Percentiles rank a stretch among this genome's conserved stretches.
phyloP scores from a whole-genome alignment of 75 land plant genomes.

The Azolla pinnata region DNA sequence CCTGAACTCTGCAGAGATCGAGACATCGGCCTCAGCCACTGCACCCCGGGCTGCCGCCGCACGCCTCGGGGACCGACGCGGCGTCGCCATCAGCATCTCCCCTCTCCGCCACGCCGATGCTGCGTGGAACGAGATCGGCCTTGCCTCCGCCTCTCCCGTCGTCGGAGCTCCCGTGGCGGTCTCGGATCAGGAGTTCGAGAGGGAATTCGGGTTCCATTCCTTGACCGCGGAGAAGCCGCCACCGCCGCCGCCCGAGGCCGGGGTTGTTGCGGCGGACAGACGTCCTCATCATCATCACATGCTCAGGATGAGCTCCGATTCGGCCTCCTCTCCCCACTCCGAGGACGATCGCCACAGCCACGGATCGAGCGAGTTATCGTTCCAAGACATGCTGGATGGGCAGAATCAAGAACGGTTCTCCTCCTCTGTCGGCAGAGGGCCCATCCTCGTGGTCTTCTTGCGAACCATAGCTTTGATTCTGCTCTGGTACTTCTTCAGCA shows the following conservation, averaged over 20 bases:
- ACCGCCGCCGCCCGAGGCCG: too few relatives aligned
- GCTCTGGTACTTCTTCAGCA: constrained; percentile 88
- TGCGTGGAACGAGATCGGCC: not conserved
- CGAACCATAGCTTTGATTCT: constrained; percentile 52
- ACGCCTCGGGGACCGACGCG: not conserved
- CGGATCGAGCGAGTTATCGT: constrained; percentile 4
- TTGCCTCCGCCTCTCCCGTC: not conserved
- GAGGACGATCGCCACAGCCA: not conserved
- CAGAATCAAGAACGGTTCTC: not conserved
- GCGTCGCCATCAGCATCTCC: constrained; percentile 1
- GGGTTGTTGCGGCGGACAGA: too few relatives aligned
- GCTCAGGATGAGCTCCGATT: not conserved
- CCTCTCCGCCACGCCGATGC: not conserved
- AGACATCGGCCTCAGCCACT: too few relatives aligned
- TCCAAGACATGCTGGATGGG: constrained; percentile 1
- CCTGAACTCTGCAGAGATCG: not conserved
- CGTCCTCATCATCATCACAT: not conserved
- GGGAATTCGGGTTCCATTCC: not conserved
- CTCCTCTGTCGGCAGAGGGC: not conserved
- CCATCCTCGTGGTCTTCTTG: constrained; percentile 18
- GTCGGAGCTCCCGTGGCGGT: not conserved
- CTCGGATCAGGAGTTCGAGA: constrained; percentile 4
- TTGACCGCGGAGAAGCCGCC: not conserved
- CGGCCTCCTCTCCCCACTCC: not conserved
- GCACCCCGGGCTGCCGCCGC: not conserved